Evolutionary conservation across 305 asterid species (phyloP).

Genomic region (Stenogyne calaminthoides): DNA sequence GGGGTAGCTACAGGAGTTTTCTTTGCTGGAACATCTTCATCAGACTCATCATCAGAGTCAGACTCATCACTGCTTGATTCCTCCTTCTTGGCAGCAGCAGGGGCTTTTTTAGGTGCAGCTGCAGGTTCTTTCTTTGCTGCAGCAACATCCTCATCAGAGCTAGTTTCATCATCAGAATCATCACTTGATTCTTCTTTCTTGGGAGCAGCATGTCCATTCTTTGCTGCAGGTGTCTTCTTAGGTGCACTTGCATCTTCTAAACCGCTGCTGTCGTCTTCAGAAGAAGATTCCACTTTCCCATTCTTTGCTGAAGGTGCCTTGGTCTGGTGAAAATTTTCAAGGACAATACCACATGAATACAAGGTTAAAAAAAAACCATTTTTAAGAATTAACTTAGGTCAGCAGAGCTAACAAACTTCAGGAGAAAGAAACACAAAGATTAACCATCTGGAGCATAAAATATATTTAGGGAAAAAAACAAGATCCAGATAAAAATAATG

Average conservation of each 20-base stretch:
- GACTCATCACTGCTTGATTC: slow-evolving; percentile 33
- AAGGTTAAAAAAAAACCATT: no score
- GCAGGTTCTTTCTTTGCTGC: slow-evolving; percentile 23
- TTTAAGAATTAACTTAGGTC: neutral
- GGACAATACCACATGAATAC: neutral
- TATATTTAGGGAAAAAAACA: neutral
- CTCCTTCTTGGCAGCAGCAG: slow-evolving; percentile 25
- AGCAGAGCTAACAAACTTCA: neutral
- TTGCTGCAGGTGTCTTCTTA: slow-evolving; percentile 32
- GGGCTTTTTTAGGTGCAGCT: slow-evolving; percentile 18
- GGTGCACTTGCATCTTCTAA: slow-evolving; percentile 37
- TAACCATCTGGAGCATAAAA: neutral
- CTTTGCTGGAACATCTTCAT: slow-evolving; percentile 27
- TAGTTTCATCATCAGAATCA: slow-evolving; percentile 32
- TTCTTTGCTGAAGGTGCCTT: slow-evolving; percentile 40
- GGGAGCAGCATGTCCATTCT: slow-evolving; percentile 26
- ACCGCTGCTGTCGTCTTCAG: slow-evolving; percentile 34
- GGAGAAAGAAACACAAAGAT: neutral
- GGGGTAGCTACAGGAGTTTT: slow-evolving; percentile 22
- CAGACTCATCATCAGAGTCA: slow-evolving; percentile 20
- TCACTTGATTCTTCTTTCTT: slow-evolving; percentile 35
- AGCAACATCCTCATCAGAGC: slow-evolving; percentile 33
- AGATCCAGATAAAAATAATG: neutral
- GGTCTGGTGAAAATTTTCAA: slow-evolving; percentile 22
- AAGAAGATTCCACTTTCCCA: slow-evolving; percentile 25